A percentile compares a stretch with the other conserved stretches of the same genome.
phyloP scores from a whole-genome alignment of 305 asterid genomes.

The Andrographis paniculata region DNA sequence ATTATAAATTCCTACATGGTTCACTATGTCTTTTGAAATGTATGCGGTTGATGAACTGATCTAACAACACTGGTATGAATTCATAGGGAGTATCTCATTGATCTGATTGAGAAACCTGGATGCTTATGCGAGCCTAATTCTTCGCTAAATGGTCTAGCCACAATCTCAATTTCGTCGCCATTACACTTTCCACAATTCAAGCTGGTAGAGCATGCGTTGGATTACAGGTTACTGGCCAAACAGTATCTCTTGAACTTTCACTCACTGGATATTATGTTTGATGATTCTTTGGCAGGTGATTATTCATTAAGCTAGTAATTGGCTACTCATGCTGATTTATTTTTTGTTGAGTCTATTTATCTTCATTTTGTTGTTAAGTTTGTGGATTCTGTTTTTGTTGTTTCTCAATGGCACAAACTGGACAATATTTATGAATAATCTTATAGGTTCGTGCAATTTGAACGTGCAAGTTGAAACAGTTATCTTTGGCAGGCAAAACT shows the following conservation, averaged over 20 bases:
- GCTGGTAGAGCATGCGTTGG: constrained; percentile 59
- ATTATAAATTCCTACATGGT: not conserved
- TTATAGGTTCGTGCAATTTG: not conserved
- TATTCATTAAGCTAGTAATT: not conserved
- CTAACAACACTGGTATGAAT: constrained; percentile 16
- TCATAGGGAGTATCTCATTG: constrained; percentile 60
- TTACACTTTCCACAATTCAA: constrained; percentile 81
- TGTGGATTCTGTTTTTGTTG: not conserved
- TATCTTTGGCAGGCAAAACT: not conserved
- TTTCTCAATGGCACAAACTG: not conserved
- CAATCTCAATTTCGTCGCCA: constrained; percentile 91
- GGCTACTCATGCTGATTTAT: not conserved
- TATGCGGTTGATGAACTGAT: no score
- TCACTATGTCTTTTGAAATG: not conserved
- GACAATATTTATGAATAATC: not conserved
- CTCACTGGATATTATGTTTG: constrained; percentile 72
- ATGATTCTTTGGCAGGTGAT: constrained; percentile 67
- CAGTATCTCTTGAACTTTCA: constrained; percentile 76
- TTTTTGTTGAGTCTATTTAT: not conserved
- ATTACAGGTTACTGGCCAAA: constrained; percentile 82
- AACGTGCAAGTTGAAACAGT: not conserved
- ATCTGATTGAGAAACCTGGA: constrained; percentile 89
- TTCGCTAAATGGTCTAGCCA: constrained; percentile 82
- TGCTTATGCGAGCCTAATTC: constrained; percentile 83
- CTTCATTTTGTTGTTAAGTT: not conserved